Evolutionary conservation across 495 filamentous ascomycete species (phyloP).

Genomic region (Monascus purpureus): DNA sequence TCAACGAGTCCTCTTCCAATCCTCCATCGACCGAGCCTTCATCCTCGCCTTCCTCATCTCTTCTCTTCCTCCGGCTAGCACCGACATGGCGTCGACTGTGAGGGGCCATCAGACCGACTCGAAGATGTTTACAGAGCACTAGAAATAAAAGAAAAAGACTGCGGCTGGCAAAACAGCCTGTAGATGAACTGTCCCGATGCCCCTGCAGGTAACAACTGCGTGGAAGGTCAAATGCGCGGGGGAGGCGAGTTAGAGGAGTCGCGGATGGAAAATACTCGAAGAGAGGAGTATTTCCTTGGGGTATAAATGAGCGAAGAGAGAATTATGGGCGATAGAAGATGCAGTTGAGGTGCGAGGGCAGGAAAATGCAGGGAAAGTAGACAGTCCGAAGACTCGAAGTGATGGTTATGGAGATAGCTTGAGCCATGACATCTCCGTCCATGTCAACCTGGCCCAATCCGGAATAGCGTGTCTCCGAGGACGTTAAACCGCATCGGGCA

Average conservation of each 20-base stretch:
- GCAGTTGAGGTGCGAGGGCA: constrained; percentile 2
- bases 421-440: constrained; percentile 15
- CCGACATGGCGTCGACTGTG: constrained; percentile 56
- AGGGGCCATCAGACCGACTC: constrained; percentile 42
- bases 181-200: too few relatives aligned
- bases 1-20: constrained; percentile 69
- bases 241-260: too few relatives aligned
- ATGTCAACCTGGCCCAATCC: constrained; percentile 16
- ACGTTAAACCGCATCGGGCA: too few relatives aligned
- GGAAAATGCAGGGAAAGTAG: constrained; percentile 5
- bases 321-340: constrained; percentile 5
- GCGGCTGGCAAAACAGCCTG: too few relatives aligned
- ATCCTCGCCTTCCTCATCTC: constrained; percentile 69
- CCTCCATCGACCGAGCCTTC: constrained; percentile 51
- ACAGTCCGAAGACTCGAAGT: constrained; percentile 8
- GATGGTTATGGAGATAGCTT: constrained; percentile 11
- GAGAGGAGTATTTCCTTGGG: too few relatives aligned
- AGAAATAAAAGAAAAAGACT: too few relatives aligned
- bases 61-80: constrained; percentile 55
- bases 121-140: too few relatives aligned
- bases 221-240: too few relatives aligned
- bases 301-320: too few relatives aligned
- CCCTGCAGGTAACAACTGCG: too few relatives aligned
- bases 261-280: too few relatives aligned
- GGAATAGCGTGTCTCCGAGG: constrained; percentile 10